Evolutionary conservation across 1,139 yeast species (phyloP).

Genomic region (Geotrichum klebahnii): DNA sequence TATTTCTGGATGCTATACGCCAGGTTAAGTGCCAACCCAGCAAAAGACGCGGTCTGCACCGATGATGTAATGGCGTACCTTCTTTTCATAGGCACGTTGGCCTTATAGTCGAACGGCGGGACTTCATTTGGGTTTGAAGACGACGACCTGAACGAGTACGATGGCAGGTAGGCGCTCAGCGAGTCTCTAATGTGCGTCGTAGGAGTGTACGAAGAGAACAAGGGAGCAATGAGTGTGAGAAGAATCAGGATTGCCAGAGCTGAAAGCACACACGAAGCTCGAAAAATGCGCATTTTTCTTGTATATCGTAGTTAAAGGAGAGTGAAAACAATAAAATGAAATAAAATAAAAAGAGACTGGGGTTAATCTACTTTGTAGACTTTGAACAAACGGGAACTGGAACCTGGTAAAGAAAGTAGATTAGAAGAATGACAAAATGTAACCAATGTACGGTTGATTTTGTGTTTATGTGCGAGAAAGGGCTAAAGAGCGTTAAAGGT

Average conservation of each 20-base stretch:
- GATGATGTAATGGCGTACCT: slow-evolving; percentile 28
- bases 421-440: too few relatives aligned
- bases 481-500: too few relatives aligned
- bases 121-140: slow-evolving; percentile 4
- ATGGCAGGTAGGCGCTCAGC: slow-evolving; percentile 3
- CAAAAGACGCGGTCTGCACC: slow-evolving; percentile 28
- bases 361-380: too few relatives aligned
- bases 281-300: not conserved
- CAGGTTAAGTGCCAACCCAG: slow-evolving; percentile 28
- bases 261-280: not conserved
- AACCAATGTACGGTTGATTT: too few relatives aligned
- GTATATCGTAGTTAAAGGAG: not conserved
- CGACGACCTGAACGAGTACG: slow-evolving; percentile 1
- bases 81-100: not conserved
- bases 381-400: too few relatives aligned
- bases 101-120: slow-evolving; percentile 11
- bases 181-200: not conserved
- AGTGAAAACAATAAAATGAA: not conserved
- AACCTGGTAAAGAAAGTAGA: too few relatives aligned
- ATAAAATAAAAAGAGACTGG: not conserved
- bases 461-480: too few relatives aligned
- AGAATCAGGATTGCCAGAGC: too few relatives aligned
- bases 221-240: too few relatives aligned
- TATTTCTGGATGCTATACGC: slow-evolving; percentile 29
- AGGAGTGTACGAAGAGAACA: not conserved